phyloP scores from a whole-genome alignment of 2,329 filamentous ascomycete genomes.

The Leptographium radiaticola region DNA sequence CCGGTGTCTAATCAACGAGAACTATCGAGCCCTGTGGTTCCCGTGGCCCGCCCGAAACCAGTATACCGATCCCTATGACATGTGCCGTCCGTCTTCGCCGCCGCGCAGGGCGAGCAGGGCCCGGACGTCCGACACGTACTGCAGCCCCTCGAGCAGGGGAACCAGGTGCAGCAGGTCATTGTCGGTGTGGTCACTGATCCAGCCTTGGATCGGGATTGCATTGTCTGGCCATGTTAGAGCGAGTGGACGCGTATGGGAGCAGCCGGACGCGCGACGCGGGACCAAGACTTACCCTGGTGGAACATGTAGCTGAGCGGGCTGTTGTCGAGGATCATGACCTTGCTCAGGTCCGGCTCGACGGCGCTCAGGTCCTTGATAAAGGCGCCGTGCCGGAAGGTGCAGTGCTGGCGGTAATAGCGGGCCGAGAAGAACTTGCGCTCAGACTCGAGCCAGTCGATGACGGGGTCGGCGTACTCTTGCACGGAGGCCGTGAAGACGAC shows the following conservation, averaged over 20 bases:
- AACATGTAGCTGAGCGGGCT: constrained; percentile 97
- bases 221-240: constrained; percentile 55
- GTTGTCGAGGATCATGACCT: constrained; percentile 98
- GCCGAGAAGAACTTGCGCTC: constrained; percentile 94
- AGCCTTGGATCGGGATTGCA: constrained; percentile 96
- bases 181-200: constrained; percentile 97
- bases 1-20: not conserved
- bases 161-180: constrained; percentile 88
- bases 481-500: constrained; percentile 95
- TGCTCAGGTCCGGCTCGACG: constrained; percentile 92
- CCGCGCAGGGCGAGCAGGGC: constrained; percentile 79
- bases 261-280: not conserved
- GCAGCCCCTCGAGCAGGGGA: constrained; percentile 81
- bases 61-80: constrained; percentile 21
- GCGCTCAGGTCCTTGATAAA: constrained; percentile 97
- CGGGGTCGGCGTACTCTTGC: constrained; percentile 95
- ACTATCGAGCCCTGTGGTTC: not conserved
- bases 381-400: constrained; percentile 85
- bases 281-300: constrained; percentile 79
- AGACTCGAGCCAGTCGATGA: constrained; percentile 96
- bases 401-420: constrained; percentile 92
- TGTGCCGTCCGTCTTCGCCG: constrained; percentile 61
- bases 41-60: not conserved
- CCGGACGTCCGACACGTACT: constrained; percentile 92
- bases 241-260: not conserved